These are phyloP conservation scores for Hyphopichia khmerensis DNA, from an alignment of 1,139 yeast genomes.

Conservation along the genomic window DNA sequence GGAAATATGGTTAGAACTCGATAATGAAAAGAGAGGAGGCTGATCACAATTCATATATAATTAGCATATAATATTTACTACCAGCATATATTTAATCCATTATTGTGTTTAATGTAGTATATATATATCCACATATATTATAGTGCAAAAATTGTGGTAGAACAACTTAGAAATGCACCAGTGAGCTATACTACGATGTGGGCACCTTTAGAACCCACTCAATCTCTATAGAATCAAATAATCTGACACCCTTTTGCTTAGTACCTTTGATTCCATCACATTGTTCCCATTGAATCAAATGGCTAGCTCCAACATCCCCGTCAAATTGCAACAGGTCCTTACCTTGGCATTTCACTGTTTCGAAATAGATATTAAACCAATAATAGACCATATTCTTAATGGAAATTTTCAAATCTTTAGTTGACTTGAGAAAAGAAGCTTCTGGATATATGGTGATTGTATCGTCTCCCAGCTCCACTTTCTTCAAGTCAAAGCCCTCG, in stretches of 20 bases:
- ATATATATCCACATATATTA: no score
- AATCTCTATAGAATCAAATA: conserved; percentile 48
- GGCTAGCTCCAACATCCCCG: background rate
- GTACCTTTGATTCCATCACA: conserved; percentile 75
- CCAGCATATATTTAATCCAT: no score
- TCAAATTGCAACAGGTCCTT: background rate
- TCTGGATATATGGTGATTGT: background rate
- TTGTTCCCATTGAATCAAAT: conserved; percentile 47
- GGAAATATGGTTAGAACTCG: conserved; percentile 56
- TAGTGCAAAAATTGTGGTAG: no score
- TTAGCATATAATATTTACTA: background rate
- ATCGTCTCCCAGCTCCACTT: background rate
- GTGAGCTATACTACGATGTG: no score
- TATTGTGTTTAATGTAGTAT: no score
- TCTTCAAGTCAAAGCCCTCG: no score
- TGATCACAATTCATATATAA: conserved; percentile 16
- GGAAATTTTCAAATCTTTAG: background rate
- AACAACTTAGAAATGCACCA: no score
- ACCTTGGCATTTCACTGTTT: conserved; percentile 4
- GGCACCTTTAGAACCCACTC: no score
- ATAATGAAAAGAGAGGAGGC: conserved; percentile 60
- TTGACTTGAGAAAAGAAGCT: background rate
- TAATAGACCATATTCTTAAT: conserved; percentile 8
- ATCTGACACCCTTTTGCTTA: conserved; percentile 46
- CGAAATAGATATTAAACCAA: conserved; percentile 31